These are phyloP conservation scores for Pterulicium gracile DNA, from an alignment of 1,284 basidiomycete genomes.

Conservation along the genomic window DNA sequence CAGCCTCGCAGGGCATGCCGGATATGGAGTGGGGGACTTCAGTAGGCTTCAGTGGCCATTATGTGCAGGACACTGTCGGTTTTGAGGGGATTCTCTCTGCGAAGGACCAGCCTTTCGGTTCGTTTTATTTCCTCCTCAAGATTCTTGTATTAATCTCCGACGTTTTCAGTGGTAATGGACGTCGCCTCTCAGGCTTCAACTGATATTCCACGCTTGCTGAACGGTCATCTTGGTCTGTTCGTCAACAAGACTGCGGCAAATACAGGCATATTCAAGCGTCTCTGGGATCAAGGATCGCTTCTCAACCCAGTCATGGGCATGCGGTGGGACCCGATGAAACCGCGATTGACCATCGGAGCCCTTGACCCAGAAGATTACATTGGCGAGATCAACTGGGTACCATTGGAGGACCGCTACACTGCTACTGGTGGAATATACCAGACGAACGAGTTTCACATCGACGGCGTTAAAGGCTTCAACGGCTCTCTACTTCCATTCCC, in stretches of 20 bases:
- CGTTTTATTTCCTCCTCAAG: neutral
- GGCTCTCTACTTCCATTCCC: slow-evolving; percentile 14
- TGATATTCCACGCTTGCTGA: slow-evolving; percentile 10
- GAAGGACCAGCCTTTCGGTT: slow-evolving; percentile 12
- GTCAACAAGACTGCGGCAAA: slow-evolving; percentile 11
- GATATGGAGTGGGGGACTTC: too few relatives aligned
- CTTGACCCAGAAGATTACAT: slow-evolving; percentile 22
- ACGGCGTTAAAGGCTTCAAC: slow-evolving; percentile 21
- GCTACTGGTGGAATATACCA: slow-evolving; percentile 7
- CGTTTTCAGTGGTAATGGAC: slow-evolving; percentile 1
- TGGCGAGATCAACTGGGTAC: slow-evolving; percentile 21
- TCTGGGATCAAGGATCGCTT: slow-evolving; percentile 15
- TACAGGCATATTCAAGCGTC: slow-evolving; percentile 12
- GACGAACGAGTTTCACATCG: slow-evolving; percentile 15
- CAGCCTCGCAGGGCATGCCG: too few relatives aligned
- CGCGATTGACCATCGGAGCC: slow-evolving; percentile 19
- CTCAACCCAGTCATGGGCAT: slow-evolving; percentile 21
- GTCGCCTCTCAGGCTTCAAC: neutral
- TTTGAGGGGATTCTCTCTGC: slow-evolving; percentile 15
- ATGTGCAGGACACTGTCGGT: slow-evolving; percentile 10
- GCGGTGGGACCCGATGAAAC: slow-evolving; percentile 18
- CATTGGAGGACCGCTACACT: slow-evolving; percentile 13
- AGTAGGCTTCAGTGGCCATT: slow-evolving; percentile 3
- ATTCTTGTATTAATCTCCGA: neutral
- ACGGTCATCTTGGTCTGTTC: slow-evolving; percentile 18